Evolutionary conservation across 495 filamentous ascomycete species (phyloP).

Genomic region (Podospora australis): DNA sequence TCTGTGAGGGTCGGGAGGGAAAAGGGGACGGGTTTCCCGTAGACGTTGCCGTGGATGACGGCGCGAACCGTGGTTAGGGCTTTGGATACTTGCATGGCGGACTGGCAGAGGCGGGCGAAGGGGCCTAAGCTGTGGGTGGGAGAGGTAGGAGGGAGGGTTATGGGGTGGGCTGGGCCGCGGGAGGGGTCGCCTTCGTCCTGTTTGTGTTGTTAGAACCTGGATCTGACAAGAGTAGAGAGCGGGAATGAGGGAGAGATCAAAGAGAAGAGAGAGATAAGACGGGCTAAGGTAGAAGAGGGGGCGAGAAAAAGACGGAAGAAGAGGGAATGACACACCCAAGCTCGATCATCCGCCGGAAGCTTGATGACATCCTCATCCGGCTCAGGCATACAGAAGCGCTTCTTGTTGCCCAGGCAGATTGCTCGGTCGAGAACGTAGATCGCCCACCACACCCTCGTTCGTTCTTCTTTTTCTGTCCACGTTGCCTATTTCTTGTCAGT

Average conservation of each 20-base stretch:
- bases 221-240: too few relatives aligned
- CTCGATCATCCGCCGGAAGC: slow-evolving; percentile 41
- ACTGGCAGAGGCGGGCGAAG: slow-evolving; percentile 36
- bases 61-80: slow-evolving; percentile 17
- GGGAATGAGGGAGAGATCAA: too few relatives aligned
- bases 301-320: not conserved
- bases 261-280: not conserved
- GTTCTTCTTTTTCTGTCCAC: slow-evolving; percentile 47
- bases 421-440: slow-evolving; percentile 44
- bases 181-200: slow-evolving; percentile 27
- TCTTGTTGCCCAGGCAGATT: slow-evolving; percentile 40
- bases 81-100: slow-evolving; percentile 27
- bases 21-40: slow-evolving; percentile 4
- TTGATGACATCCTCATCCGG: slow-evolving; percentile 28
- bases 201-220: too few relatives aligned
- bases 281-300: not conserved
- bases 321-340: slow-evolving; percentile 31
- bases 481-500: slow-evolving; percentile 20
- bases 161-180: slow-evolving; percentile 4
- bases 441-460: slow-evolving; percentile 45
- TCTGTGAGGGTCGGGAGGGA: slow-evolving; percentile 4
- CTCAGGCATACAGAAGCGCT: slow-evolving; percentile 36
- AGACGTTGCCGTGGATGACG: slow-evolving; percentile 5
- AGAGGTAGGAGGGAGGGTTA: slow-evolving; percentile 16
- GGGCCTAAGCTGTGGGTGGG: slow-evolving; percentile 17